Percentiles rank a stretch among this genome's conserved stretches.
These are phyloP conservation scores for Flagelloscypha sp. DNA, from an alignment of 768 basidiomycete species.

Conservation along the genomic window DNA sequence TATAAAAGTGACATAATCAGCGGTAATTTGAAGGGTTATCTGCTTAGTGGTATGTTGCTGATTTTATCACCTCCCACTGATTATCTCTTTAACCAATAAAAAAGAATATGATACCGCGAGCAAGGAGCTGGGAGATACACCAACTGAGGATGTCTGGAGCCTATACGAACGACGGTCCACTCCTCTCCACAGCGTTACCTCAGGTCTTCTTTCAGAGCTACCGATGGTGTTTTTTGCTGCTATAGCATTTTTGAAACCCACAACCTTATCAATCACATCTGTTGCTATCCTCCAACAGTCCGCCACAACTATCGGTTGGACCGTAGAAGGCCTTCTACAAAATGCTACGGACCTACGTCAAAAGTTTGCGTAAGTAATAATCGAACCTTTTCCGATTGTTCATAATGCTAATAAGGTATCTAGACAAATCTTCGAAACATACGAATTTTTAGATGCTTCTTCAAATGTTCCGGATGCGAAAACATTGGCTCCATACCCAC, in stretches of 20 bases:
- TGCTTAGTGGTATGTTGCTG: conserved; percentile 7
- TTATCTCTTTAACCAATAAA: neutral
- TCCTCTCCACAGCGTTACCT: conserved; percentile 1
- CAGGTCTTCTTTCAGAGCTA: conserved; percentile 7
- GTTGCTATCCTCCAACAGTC: conserved; percentile 34
- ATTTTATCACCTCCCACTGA: neutral
- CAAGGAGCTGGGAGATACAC: conserved; percentile 6
- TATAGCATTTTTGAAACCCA: conserved; percentile 22
- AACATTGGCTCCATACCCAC: too few species aligned
- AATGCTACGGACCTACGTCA: conserved; percentile 14
- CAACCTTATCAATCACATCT: conserved; percentile 27
- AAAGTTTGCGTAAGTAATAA: too few species aligned
- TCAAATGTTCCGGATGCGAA: too few species aligned
- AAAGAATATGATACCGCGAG: conserved; percentile 11
- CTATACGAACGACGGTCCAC: conserved; percentile 2
- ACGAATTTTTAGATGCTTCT: conserved; percentile 23
- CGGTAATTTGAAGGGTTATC: conserved; percentile 18
- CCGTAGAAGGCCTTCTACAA: conserved; percentile 16
- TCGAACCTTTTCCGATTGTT: too few species aligned
- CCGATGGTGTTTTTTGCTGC: conserved; percentile 25
- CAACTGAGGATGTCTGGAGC: neutral
- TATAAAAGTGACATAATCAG: conserved; percentile 32
- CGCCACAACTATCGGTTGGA: conserved; percentile 19
- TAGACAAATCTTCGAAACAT: neutral
- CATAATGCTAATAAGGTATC: too few species aligned